Percentiles rank a stretch among this genome's conserved stretches.
Conservation (phyloP, 495 filamentous ascomycete genomes). For the Aspergillus homomorphus region DNA sequence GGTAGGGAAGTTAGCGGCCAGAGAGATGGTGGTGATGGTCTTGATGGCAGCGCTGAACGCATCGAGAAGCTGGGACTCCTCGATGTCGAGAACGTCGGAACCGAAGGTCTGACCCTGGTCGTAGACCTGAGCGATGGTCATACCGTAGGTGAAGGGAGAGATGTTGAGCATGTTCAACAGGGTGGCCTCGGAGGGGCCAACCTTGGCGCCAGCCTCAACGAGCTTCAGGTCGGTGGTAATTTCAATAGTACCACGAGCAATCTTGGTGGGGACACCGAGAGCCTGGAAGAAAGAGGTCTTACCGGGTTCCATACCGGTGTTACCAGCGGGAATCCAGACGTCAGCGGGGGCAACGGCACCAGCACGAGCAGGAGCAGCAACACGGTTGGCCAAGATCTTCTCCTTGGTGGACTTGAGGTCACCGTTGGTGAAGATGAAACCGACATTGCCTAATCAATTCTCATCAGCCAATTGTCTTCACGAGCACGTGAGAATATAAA, state of each 20-base stretch:
- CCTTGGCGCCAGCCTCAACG: constrained; percentile 86
- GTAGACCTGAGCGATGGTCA: constrained; percentile 94
- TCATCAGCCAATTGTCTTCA: not conserved
- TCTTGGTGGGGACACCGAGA: constrained; percentile 99
- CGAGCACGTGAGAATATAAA: not conserved
- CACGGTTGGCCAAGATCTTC: constrained; percentile 94
- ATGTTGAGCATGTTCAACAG: constrained; percentile 99
- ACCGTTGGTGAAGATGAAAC: constrained; percentile 98
- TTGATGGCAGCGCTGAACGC: constrained; percentile 76
- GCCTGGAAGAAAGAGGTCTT: constrained; percentile 99
- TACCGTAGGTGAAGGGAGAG: constrained; percentile 99
- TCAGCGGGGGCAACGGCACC: constrained; percentile 91
- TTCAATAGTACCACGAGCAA: constrained; percentile 99
- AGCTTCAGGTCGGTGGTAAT: constrained; percentile 98
- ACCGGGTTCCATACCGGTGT: constrained; percentile 99
- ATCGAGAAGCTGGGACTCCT: constrained; percentile 86
- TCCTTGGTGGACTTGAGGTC: constrained; percentile 89
- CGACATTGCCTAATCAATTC: constrained; percentile 68
- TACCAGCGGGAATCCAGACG: constrained; percentile 90
- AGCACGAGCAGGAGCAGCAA: constrained; percentile 94
- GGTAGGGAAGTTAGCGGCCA: constrained; percentile 91
- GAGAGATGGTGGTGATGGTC: constrained; percentile 85
- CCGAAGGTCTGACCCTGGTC: constrained; percentile 90
- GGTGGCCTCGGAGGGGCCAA: constrained; percentile 97
- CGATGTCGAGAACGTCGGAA: constrained; percentile 81